Evolutionary conservation across 2,329 filamentous ascomycete species (phyloP), one percentile per base, ranked within the genome.

Genomic region (Apiospora sp.): DNA sequence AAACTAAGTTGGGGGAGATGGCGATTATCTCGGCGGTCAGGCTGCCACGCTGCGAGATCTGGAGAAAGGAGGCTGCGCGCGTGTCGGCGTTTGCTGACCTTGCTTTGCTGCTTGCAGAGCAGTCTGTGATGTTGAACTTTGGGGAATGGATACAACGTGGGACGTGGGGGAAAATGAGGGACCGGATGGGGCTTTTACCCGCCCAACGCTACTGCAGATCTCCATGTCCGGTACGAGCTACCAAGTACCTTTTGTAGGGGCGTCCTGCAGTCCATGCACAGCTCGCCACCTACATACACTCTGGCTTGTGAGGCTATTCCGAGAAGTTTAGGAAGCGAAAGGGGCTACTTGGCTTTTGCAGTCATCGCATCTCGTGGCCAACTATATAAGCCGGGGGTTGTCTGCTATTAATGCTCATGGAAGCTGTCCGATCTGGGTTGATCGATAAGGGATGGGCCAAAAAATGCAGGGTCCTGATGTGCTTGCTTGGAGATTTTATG

Each of bases 131-230:
- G 58, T 64, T 64, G 58, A 64, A 64, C 58, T 64, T 64, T 64
- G 58, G 34, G 58, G 54, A 61, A 34, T 61, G 54, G 27, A 61
- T 61, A 61, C 54, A 61, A 61, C 54, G 54, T 61, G 54, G 58
- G 58, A 64, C 58, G 58, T 64, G 58, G 58, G 58, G 58, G 58
- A 24, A 41, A 64, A 64, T n/a, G 19, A 14, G 22, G 58, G 19
- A 14, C 19, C 58, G 22, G 30, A 64, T 64, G 58, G 58, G 58
- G 58, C 58, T 64, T 64, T 64, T 64, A 64, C 58, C 58, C 58
- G 58, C 58, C 58, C 58, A 64, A 24, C 58, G 58, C 58, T 64
- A 64, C 58, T 64, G 58, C 58, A 64, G 58, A 64, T 64, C 58
- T 41, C 58, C 58, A 64, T 61, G 30, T 64, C 58, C 7, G 19